Evolutionary conservation across 768 basidiomycete genomes (phyloP).

Genomic region (Kockovaella imperatae): DNA sequence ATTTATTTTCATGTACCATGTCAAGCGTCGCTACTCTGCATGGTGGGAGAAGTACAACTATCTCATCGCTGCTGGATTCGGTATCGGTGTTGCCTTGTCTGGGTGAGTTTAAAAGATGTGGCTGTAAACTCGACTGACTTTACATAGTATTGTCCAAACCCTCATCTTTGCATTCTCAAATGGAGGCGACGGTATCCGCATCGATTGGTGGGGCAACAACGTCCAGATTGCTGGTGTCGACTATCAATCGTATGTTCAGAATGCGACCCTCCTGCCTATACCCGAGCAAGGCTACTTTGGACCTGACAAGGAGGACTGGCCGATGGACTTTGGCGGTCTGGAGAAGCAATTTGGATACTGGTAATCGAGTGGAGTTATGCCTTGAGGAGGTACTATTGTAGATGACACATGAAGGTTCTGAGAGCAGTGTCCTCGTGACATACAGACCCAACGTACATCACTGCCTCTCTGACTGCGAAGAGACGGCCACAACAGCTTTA

Average conservation of each 20-base stretch:
- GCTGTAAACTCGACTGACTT: no score
- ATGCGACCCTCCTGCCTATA: constrained; percentile 1
- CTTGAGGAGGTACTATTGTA: no score
- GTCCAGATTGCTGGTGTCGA: neutral
- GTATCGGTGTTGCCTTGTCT: neutral
- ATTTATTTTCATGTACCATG: constrained; percentile 12
- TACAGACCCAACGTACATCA: no score
- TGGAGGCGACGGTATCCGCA: neutral
- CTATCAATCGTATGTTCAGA: neutral
- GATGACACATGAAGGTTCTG: no score
- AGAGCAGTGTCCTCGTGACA: no score
- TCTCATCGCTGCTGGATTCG: neutral
- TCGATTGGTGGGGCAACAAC: neutral
- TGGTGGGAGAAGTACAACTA: constrained; percentile 8
- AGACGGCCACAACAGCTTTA: no score
- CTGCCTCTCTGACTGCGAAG: no score
- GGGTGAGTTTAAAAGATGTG: no score
- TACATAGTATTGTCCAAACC: neutral
- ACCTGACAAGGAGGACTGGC: neutral
- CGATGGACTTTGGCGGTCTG: neutral
- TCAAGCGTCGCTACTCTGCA: constrained; percentile 25
- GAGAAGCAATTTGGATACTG: no score
- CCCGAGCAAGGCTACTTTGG: neutral
- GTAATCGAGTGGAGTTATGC: no score
- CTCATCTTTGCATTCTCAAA: neutral